phyloP scores from a whole-genome alignment of 345 rosid species.

The Camelina hispida region DNA sequence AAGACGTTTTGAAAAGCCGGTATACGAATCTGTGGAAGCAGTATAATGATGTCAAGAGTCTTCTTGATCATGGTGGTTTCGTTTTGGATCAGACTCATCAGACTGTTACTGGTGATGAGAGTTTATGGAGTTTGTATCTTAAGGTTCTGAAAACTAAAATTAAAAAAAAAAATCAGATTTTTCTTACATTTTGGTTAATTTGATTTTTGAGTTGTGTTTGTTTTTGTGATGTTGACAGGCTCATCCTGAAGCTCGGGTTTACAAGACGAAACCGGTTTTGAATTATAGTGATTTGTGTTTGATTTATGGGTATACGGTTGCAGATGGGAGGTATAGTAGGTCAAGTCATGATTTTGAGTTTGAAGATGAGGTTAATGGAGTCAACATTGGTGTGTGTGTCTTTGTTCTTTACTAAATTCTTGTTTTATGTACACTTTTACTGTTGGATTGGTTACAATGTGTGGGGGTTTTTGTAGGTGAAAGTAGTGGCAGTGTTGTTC shows the following conservation, averaged over 20 bases:
- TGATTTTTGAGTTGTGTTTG: background rate
- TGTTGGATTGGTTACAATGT: background rate
- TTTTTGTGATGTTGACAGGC: slow-evolving; percentile 52
- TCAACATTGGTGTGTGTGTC: slow-evolving; percentile 54
- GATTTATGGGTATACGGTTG: slow-evolving; percentile 73
- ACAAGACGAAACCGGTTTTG: slow-evolving; percentile 70
- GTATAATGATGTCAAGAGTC: slow-evolving; percentile 71
- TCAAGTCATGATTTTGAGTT: slow-evolving; percentile 85
- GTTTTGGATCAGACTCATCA: slow-evolving; percentile 80
- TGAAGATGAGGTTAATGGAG: slow-evolving; percentile 67
- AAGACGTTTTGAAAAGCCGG: slow-evolving; percentile 75
- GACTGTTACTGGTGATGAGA: slow-evolving; percentile 73
- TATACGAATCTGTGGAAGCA: slow-evolving; percentile 83
- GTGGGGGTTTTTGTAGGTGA: slow-evolving; percentile 53
- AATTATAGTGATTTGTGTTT: slow-evolving; percentile 76
- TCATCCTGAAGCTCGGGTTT: slow-evolving; percentile 72
- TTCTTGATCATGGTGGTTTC: slow-evolving; percentile 72
- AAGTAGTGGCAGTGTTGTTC: slow-evolving; percentile 38
- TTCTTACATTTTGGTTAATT: too few relatives aligned
- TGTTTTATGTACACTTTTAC: background rate
- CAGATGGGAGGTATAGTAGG: slow-evolving; percentile 91
- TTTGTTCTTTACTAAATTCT: background rate
- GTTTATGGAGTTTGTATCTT: slow-evolving; percentile 63
- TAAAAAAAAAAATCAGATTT: too few relatives aligned
- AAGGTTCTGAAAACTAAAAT: slow-evolving; percentile 53